Evolutionary conservation across 495 filamentous ascomycete species (phyloP), one percentile per base, ranked within the genome.

Genomic region (Xylaria cubensis): DNA sequence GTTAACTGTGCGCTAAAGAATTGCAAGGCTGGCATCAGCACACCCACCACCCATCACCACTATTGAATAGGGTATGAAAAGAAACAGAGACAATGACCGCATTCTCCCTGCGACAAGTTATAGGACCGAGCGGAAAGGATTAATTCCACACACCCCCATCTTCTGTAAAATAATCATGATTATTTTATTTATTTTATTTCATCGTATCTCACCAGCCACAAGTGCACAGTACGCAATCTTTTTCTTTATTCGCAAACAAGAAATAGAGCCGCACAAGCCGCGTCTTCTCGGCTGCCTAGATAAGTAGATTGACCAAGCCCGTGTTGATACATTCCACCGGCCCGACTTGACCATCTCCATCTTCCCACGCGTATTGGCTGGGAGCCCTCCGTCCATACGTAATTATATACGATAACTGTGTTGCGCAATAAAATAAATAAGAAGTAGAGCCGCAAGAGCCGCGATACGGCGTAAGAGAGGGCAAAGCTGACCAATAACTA

Each of bases 171-270:
- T 39, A 61, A 32, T 12, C 58, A 34, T 9, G 21, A 36, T 36
- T 39, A 61, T n/a, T 36, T 61, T 61, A 61, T 61, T 21, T 61
- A 8, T 29, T 29, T 61, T 21, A 8, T 39, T n/a, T 61, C 24
- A 9, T 39, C 55, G 12, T 32, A 32, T 12, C 39, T 42, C 64
- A 55, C 50, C 64, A 67, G 65, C 65, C 65, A 67, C 65, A 67
- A 42, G 21, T 44, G 65, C 65, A 67, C 65, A 67, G 65, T 67
- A 67, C 29, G 48, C 50, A 10, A 15, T 9, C 9, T n/a, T 13
- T 12, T 5, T 41, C 3, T 9, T 24, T 6, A 17, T 6, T 17
- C n/a, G 29, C 29, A 59, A 59, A 19, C 55, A 36, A 62, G 36
- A 24, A 24, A 24, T 15, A 15, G 59, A 62, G 59, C 59, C 59